Evolutionary conservation across 2,329 filamentous ascomycete genomes (phyloP).

Genomic region (Pseudogymnoascus sp.): DNA sequence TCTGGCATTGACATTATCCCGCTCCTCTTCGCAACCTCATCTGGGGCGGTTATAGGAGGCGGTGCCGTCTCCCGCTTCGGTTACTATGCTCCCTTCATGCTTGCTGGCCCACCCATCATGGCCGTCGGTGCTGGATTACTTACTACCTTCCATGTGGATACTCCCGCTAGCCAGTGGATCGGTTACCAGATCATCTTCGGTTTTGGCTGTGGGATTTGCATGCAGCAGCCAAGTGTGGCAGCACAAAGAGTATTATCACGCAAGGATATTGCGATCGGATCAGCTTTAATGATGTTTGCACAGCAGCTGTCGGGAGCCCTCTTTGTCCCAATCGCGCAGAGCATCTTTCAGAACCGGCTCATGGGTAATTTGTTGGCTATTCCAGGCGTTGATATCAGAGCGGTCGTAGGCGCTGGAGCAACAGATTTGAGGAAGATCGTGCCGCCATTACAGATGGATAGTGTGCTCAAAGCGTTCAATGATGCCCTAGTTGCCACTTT

Average conservation of each 20-base stretch:
- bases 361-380: slow-evolving; percentile 23
- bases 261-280: slow-evolving; percentile 42
- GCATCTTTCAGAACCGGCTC: slow-evolving; percentile 44
- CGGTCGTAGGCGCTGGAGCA: slow-evolving; percentile 36
- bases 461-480: background rate
- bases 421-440: slow-evolving; percentile 30
- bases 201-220: slow-evolving; percentile 12
- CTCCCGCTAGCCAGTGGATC: slow-evolving; percentile 30
- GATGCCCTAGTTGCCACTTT: background rate
- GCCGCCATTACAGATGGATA: background rate
- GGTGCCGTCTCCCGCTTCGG: slow-evolving; percentile 26
- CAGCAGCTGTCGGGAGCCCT: slow-evolving; percentile 59
- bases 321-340: slow-evolving; percentile 56
- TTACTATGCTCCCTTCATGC: slow-evolving; percentile 23
- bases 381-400: slow-evolving; percentile 24
- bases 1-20: slow-evolving; percentile 29
- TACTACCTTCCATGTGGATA: slow-evolving; percentile 29
- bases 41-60: slow-evolving; percentile 24
- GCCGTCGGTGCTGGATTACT: slow-evolving; percentile 34
- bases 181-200: slow-evolving; percentile 18
- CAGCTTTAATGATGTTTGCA: slow-evolving; percentile 50
- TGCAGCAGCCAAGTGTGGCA: slow-evolving; percentile 19
- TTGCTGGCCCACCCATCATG: slow-evolving; percentile 19
- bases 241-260: slow-evolving; percentile 45
- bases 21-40: slow-evolving; percentile 24